These are phyloP conservation scores for Henckelia pumila DNA, from an alignment of 257 asterid species.

Conservation along the genomic window DNA sequence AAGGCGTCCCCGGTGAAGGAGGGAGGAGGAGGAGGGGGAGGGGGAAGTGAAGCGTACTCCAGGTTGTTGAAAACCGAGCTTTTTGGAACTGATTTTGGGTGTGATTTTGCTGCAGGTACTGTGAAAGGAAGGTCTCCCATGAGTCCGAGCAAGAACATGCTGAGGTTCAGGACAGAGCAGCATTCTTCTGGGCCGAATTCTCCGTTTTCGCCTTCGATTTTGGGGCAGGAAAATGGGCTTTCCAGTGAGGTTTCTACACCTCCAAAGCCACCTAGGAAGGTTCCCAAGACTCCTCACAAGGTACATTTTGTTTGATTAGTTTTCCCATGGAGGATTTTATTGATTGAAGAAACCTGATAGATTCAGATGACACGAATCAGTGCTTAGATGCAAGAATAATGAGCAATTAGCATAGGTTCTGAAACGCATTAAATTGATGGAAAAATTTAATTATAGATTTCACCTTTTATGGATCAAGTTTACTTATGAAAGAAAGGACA, in stretches of 20 bases:
- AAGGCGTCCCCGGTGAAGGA: slow-evolving; percentile 80
- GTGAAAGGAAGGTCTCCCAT: slow-evolving; percentile 52
- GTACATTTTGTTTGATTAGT: slow-evolving; percentile 31
- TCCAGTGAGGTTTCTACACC: slow-evolving; percentile 66
- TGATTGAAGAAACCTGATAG: not conserved
- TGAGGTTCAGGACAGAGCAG: slow-evolving; percentile 90
- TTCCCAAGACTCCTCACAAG: slow-evolving; percentile 96
- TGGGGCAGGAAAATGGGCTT: slow-evolving; percentile 56
- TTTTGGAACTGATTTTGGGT: slow-evolving; percentile 88
- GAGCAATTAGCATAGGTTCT: too few species aligned
- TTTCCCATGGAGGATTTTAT: too few species aligned
- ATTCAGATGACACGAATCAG: not conserved
- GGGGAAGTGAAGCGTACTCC: slow-evolving; percentile 68
- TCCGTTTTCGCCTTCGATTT: slow-evolving; percentile 76
- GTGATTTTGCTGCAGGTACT: slow-evolving; percentile 78
- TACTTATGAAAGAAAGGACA: too few species aligned
- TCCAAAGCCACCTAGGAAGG: slow-evolving; percentile 94
- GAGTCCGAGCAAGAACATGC: slow-evolving; percentile 88
- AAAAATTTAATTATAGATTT: too few species aligned
- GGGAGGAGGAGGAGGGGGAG: slow-evolving; percentile 42
- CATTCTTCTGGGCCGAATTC: slow-evolving; percentile 69
- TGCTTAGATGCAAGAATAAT: not conserved
- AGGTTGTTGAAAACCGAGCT: slow-evolving; percentile 84
- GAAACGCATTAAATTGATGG: too few species aligned
- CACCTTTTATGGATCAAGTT: too few species aligned